Evolutionary conservation across 768 basidiomycete genomes (phyloP), one percentile per base, ranked within the genome.

Genomic region (Suillus variegatus): DNA sequence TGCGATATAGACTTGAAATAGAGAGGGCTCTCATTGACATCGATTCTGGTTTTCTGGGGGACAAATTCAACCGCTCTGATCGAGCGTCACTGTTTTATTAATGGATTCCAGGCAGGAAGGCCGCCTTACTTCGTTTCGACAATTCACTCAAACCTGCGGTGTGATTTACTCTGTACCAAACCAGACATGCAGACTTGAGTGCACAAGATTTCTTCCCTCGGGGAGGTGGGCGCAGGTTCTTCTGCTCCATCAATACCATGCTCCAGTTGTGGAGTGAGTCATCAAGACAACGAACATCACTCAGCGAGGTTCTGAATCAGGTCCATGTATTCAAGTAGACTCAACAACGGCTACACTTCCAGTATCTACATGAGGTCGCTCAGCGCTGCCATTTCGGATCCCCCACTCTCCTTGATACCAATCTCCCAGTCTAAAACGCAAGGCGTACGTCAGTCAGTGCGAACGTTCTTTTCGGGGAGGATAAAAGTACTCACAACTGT

Each of bases 341-440:
- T 43, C 58, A 43, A 43, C 14, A 18, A 58, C 25, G 28, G 41
- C 41, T 22, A 60, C 25, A 25, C 25, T 60, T 62, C 20, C 32
- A 54, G 7, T 58, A 63, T 70, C 69, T 81, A 93, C 74, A 93
- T 78, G 60, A 95, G 77, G 70, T 95, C 93, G 47, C 90, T 88
- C 47, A 96, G 78, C 28, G 88, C 91, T 32, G 89, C 88, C 82
- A 94, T 86, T 74, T 95, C 94, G 3, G 93, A 87, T 38, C 92
- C 92, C 9, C 89, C 87, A 66, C 89, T 89, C 80, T 96, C 92
- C 79, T 83, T 70, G 14, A 74, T 92, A 64, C 95, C 95, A 61
- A 97, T 95, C 77, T 97, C 95, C 91, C 94, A 97, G 78, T 96
- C 93, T 94, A 18, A 52, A 52, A 28, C 51, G 70, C 9, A 57